Base-by-base conservation (phyloP, 2,329 filamentous ascomycete genomes). In the Leptodontidium sp. region DNA sequence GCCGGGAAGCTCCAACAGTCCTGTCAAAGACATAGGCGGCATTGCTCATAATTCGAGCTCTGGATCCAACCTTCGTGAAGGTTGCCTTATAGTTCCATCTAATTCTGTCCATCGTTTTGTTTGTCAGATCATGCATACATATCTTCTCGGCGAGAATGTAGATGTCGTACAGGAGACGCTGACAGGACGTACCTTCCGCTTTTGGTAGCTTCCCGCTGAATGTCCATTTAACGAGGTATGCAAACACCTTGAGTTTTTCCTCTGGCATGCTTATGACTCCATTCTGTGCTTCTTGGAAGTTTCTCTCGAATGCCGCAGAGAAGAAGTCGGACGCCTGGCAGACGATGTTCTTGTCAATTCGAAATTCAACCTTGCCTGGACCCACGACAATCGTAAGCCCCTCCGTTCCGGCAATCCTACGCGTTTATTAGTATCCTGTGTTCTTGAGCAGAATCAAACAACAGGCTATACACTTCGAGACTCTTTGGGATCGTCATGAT, bases 131-230 rank as follows among this genome's bases (percentile, higher is more conserved):
- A 14, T 29, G 1, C 38, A 59, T 59, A 11, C 57, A 59, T 2
- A 64, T n/a, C 35, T 52, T 64, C 47, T 64, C 61, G 5, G 49
- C 61, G 4, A 64, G n/a, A 21, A 64, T 52, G n/a, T 43, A 55
- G 14, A 64, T 45, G 7, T 38, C 47, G 21, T 52, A 64, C 1
- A 64, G 17, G 7, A 53, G 57, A 9, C 29, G 40, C 21, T 59
- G 35, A 4, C 57, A 14, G 24, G 57, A 2, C 2, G 21, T 59
- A 9, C 35, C n/a, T 2, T 45, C 21, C 1, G 21, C n/a, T 26
- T 15, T 14, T 26, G 57, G 57, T 14, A 59, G 38, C 21, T 29
- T 45, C 5, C n/a, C 7, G 3, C 12, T 11, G 24, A 53, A 64
- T 1, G 45, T 21, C 14, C 14, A 64, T 43, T 6, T 26, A 9